Conservation (phyloP, 2,329 filamentous ascomycete species). For the Ophiostoma sp. region DNA sequence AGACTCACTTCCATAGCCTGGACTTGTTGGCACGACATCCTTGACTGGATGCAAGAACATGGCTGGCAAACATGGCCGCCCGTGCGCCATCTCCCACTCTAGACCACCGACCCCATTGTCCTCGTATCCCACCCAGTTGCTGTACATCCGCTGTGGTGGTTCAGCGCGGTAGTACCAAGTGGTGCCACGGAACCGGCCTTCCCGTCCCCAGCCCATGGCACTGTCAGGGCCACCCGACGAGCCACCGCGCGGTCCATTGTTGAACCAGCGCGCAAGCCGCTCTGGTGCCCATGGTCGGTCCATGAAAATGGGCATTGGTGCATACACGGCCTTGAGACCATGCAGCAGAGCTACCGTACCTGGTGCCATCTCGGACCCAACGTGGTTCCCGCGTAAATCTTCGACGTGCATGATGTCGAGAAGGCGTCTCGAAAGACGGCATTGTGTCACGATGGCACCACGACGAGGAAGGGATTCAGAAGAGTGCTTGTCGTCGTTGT, state of each 20-base stretch:
- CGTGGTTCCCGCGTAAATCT: slow-evolving; percentile 70
- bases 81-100: slow-evolving; percentile 57
- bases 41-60: slow-evolving; percentile 63
- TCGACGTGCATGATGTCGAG: slow-evolving; percentile 77
- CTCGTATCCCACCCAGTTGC: slow-evolving; percentile 63
- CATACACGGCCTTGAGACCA: slow-evolving; percentile 75
- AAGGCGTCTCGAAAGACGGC: slow-evolving; percentile 69
- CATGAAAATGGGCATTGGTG: slow-evolving; percentile 76
- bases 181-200: slow-evolving; percentile 57
- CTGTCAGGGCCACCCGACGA: slow-evolving; percentile 53
- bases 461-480: slow-evolving; percentile 65
- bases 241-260: slow-evolving; percentile 56
- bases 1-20: slow-evolving; percentile 46
- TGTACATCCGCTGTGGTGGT: slow-evolving; percentile 59
- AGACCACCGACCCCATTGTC: slow-evolving; percentile 56
- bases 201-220: slow-evolving; percentile 60
- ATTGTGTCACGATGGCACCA: slow-evolving; percentile 76
- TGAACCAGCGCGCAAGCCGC: slow-evolving; percentile 60
- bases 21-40: slow-evolving; percentile 53
- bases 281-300: slow-evolving; percentile 68
- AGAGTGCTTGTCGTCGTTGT: slow-evolving; percentile 51
- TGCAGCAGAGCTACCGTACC: slow-evolving; percentile 73
- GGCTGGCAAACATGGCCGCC: slow-evolving; percentile 58
- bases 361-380: slow-evolving; percentile 79
- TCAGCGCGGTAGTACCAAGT: slow-evolving; percentile 63